phyloP scores from a whole-genome alignment of 805 yeast species.

The Ogataea pilisensis region DNA sequence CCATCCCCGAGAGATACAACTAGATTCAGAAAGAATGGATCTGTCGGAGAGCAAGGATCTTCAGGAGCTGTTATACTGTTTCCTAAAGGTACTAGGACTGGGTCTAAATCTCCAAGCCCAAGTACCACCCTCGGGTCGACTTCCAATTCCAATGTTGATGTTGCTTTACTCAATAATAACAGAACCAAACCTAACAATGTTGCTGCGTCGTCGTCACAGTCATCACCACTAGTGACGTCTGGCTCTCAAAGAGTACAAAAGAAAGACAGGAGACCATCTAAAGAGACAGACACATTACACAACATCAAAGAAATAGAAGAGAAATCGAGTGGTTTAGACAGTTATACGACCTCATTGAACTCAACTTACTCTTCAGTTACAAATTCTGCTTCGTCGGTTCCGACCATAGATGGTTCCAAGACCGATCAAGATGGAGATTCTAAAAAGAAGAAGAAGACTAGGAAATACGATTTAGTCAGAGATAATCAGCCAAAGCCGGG shows the following conservation, averaged over 20 bases:
- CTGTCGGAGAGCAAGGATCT: conserved; percentile 7
- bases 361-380: background rate
- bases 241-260: background rate
- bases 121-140: background rate
- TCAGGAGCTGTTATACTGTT: conserved; percentile 46
- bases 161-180: background rate
- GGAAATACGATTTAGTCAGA: background rate
- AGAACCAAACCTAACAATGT: conserved; percentile 2
- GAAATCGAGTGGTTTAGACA: background rate
- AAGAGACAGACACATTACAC: background rate
- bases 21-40: conserved; percentile 11
- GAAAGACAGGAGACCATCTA: background rate
- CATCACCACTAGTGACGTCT: background rate
- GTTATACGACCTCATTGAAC: background rate
- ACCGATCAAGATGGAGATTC: background rate
- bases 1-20: conserved; percentile 28
- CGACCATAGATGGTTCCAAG: background rate
- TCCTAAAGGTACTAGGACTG: conserved; percentile 36
- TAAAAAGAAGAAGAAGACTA: background rate
- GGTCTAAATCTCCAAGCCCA: conserved; percentile 16
- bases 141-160: background rate
- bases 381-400: background rate
- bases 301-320: background rate
- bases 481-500: conserved; percentile 29
- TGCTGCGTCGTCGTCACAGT: conserved; percentile 1